Evolutionary conservation across 495 filamentous ascomycete species (phyloP), one percentile per base, ranked within the genome.

Genomic region (Massariosphaeria phaeospora): DNA sequence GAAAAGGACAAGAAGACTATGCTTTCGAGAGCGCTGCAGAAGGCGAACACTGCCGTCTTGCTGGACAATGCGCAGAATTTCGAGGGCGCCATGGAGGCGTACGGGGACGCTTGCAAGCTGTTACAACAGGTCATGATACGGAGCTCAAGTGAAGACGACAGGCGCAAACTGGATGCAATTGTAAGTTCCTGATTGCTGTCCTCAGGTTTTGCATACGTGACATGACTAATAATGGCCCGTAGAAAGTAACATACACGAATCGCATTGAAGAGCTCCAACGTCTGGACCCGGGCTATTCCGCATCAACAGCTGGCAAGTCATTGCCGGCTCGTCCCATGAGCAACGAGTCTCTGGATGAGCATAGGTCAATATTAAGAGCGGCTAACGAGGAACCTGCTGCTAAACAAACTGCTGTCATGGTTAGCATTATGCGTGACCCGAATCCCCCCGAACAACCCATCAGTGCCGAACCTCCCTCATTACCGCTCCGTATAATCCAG

Each of bases 11-110:
- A 95, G 64, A 96, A 94, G 70, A 82, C 82, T 20, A 96, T 96
- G 87, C 75, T 98, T 15, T 93, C 90, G 3, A 89, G 85, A 65
- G 93, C 93, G 6, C 72, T 98, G 35, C 84, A 94, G 62, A 96
- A 96, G 70, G 93, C 93, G 31, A 95, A 96, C 61, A 93, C 88
- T 20, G 93, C 93, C 7, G 93, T 98, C 13, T 77, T 94, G 48
- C 80, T 97, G 26, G 93, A 98, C 68, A 94, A 95, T 73, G 89
- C 88, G 3, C 86, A 91, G 62, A 95, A 96, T 67, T 86, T 91
- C 59, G 89, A 93, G 67, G 90, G 90, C 21, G 93, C 93, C 25
- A 85, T 93, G 73, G 81, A 88, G 62, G 90, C 93, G 21, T 98
- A 98, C 66, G 76, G 75, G 15, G 94, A 97, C 71, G 91, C 91